Evolutionary conservation across 2,329 filamentous ascomycete genomes (phyloP).

Genomic region (Stenocarpella maydis): DNA sequence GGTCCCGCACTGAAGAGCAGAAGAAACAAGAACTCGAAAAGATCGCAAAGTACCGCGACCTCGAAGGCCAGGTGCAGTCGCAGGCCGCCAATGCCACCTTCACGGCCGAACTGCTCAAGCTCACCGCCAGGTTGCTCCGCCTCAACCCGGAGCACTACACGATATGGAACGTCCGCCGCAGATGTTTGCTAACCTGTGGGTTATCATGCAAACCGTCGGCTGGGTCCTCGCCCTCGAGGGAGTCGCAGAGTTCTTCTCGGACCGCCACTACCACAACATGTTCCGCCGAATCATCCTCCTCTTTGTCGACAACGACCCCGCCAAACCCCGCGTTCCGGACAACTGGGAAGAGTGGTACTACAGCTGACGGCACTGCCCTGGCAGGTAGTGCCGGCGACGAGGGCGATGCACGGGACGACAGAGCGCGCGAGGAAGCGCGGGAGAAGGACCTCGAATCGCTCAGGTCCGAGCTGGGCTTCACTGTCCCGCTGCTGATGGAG

Average conservation of each 20-base stretch:
- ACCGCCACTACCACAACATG: slow-evolving; percentile 67
- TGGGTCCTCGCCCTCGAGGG: slow-evolving; percentile 63
- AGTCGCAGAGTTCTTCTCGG: slow-evolving; percentile 61
- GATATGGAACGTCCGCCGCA: slow-evolving; percentile 86
- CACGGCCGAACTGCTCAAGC: slow-evolving; percentile 66
- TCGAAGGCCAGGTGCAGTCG: slow-evolving; percentile 73
- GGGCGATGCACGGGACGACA: slow-evolving; percentile 26
- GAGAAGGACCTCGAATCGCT: slow-evolving; percentile 61
- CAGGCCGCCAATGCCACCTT: slow-evolving; percentile 65
- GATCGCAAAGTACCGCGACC: slow-evolving; percentile 76
- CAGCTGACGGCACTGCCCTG: slow-evolving; percentile 51
- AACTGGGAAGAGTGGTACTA: slow-evolving; percentile 64
- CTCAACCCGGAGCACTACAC: slow-evolving; percentile 91
- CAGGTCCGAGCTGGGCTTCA: slow-evolving; percentile 78
- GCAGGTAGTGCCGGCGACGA: background rate
- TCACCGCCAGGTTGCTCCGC: slow-evolving; percentile 76
- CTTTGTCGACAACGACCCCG: slow-evolving; percentile 61
- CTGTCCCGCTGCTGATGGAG: slow-evolving; percentile 82
- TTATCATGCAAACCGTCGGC: slow-evolving; percentile 62
- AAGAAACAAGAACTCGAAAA: slow-evolving; percentile 75
- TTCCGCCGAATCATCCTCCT: slow-evolving; percentile 66
- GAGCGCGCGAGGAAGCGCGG: slow-evolving; percentile 32
- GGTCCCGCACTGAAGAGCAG: slow-evolving; percentile 72
- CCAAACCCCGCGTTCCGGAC: slow-evolving; percentile 55
- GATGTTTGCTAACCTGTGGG: slow-evolving; percentile 67